Evolutionary conservation across 179 eudicot species (phyloP), one percentile per base, ranked within the genome.

Genomic region (Actinidia chinensis): DNA sequence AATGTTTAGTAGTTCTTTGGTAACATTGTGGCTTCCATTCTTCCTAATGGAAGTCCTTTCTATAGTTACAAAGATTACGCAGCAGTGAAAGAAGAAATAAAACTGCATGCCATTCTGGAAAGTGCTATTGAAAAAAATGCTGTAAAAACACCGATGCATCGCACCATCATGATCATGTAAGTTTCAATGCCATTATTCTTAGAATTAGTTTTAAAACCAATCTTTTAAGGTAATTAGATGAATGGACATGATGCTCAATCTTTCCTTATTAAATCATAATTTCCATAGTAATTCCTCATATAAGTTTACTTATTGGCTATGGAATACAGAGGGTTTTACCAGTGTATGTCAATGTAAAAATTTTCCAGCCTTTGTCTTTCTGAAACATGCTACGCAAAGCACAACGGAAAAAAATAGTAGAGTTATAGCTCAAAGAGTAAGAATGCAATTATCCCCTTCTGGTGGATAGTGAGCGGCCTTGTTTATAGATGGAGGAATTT

Each of bases 31-130:
- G 56, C 52, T 14, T 68, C 54, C 74, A 22, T 66, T 51, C 72
- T 50, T 18, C 47, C 61, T 77, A 77, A 77, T 77, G 65, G 72
- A 66, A 77, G 36, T 50, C 67, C 64, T 54, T 77, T 46, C 11
- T 68, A 42, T 44, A 78, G 81, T 70, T 78, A 40, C 56, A 71
- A 71, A 71, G 50, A 71, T 63, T 78, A 72, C 59, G 23, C 33
- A 71, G 20, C 48, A 71, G 48, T 78, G 76, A 70, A 78, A 71
- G 76, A 78, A 60, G 81, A 78, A 50, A 47, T 71, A 15, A 40
- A 78, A 59, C 20, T 71, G 61, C 76, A 78, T 71, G 71, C 76
- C 59, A 60, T 63, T 71, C 71, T 78, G 76, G 51, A 71, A 78
- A 78, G 61, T 59, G 81, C 76, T 46, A 10, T 72, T 28, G 76